Percentiles rank a stretch among this genome's conserved stretches.
Evolutionary conservation across 2,329 filamentous ascomycete genomes (phyloP).

Genomic region (Fusarium cyanostomum): DNA sequence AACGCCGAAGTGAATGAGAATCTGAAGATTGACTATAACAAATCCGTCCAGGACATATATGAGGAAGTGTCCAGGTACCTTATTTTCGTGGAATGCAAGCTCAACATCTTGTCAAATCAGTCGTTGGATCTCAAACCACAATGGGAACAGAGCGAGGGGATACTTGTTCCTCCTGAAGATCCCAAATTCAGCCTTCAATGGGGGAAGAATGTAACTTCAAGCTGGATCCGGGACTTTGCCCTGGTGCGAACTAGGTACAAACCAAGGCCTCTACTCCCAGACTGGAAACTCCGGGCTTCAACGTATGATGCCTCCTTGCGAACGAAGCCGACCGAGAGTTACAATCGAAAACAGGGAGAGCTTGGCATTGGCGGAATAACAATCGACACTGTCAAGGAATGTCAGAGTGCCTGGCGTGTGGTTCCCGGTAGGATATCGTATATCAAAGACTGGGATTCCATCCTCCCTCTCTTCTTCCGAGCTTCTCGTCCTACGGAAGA

Average conservation of each 20-base stretch:
- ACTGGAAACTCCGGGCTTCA: not conserved
- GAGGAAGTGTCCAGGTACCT: not conserved
- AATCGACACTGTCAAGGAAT: not conserved
- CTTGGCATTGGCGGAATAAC: not conserved
- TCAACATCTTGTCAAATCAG: slow-evolving; percentile 2
- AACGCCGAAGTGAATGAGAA: not conserved
- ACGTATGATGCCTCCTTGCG: not conserved
- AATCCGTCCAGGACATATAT: not conserved
- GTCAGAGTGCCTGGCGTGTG: not conserved
- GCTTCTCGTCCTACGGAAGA: not conserved
- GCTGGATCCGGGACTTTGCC: slow-evolving; percentile 8
- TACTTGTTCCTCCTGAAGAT: not conserved
- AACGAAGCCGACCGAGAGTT: not conserved
- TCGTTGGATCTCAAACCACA: not conserved
- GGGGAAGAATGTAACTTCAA: not conserved
- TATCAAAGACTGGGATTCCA: not conserved
- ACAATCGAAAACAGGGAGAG: not conserved
- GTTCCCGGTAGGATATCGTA: not conserved
- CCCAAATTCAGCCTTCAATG: not conserved
- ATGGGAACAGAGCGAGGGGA: not conserved
- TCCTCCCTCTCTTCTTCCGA: not conserved
- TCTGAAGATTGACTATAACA: not conserved
- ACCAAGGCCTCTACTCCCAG: not conserved
- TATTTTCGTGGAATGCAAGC: not conserved
- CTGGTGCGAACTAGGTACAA: not conserved